Evolutionary conservation across 2,329 filamentous ascomycete species (phyloP).

Genomic region (Basipetospora chlamydospora): DNA sequence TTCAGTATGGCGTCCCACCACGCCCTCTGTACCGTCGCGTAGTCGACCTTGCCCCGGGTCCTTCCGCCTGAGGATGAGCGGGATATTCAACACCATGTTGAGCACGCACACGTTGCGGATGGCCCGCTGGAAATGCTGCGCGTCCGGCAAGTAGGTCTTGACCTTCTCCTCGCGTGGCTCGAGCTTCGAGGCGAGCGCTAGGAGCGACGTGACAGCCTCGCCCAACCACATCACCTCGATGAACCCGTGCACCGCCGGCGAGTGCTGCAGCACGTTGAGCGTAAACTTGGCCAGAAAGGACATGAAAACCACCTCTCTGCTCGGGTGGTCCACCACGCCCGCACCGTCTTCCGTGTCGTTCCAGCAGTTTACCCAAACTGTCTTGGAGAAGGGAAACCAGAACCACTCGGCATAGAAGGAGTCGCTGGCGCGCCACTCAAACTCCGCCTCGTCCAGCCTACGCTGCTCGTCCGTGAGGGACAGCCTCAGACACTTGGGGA

Average conservation of each 20-base stretch:
- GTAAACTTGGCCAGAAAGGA: conserved; percentile 13
- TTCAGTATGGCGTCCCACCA: conserved; percentile 36
- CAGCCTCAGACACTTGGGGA: conserved; percentile 22
- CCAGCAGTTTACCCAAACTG: conserved; percentile 32
- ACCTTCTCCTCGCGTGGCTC: conserved; percentile 12
- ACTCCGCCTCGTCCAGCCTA: conserved; percentile 19
- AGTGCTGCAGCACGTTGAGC: conserved; percentile 11
- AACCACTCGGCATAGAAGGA: conserved; percentile 34
- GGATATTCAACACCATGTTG: conserved; percentile 29
- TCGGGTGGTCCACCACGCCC: conserved; percentile 22
- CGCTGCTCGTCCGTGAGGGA: conserved; percentile 18
- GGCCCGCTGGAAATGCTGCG: conserved; percentile 30
- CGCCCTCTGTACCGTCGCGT: conserved; percentile 24
- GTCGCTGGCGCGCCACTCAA: conserved; percentile 21
- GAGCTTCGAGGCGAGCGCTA: conserved; percentile 19
- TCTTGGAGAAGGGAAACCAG: conserved; percentile 31
- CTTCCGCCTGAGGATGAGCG: conserved; percentile 18
- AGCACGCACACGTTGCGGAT: conserved; percentile 31
- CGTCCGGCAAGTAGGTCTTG: conserved; percentile 18
- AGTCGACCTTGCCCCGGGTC: conserved; percentile 24
- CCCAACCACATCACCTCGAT: conserved; percentile 10
- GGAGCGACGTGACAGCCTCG: conserved; percentile 13
- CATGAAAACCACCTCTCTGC: conserved; percentile 17
- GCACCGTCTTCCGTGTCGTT: conserved; percentile 18
- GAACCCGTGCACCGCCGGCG: conserved; percentile 11